These are phyloP conservation scores for Phialophora chinensis DNA, from an alignment of 2,329 filamentous ascomycete species.

Conservation along the genomic window DNA sequence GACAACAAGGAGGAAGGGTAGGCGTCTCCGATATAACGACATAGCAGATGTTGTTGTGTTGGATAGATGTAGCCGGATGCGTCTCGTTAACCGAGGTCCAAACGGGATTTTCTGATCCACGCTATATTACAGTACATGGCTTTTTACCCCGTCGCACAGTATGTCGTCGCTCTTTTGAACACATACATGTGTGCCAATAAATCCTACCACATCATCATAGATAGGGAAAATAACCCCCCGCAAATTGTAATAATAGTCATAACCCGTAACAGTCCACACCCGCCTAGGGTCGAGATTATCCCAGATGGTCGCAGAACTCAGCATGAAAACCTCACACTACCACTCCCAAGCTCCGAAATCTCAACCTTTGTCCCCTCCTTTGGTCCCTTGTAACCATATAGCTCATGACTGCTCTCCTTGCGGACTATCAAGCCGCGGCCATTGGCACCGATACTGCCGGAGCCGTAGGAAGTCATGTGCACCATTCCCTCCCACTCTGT, in stretches of 20 bases:
- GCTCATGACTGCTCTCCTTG: slow-evolving; percentile 27
- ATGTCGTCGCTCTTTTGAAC: not conserved
- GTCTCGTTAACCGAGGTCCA: slow-evolving; percentile 1
- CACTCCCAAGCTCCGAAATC: slow-evolving; percentile 31
- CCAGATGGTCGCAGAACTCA: slow-evolving; percentile 9
- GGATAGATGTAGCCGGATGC: not conserved
- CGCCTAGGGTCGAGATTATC: not conserved
- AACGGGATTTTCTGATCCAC: not conserved
- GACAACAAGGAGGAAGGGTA: not conserved
- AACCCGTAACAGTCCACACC: not conserved
- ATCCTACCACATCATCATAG: not conserved
- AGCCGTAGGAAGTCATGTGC: slow-evolving; percentile 31
- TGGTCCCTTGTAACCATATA: slow-evolving; percentile 33
- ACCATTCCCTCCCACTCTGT: slow-evolving; percentile 43
- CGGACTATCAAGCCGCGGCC: slow-evolving; percentile 39
- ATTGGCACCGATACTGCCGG: slow-evolving; percentile 35
- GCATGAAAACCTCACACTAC: slow-evolving; percentile 33
- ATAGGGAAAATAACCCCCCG: not conserved
- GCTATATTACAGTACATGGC: not conserved
- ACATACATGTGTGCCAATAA: not conserved
- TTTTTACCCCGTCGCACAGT: not conserved
- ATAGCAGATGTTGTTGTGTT: not conserved
- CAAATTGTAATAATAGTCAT: not conserved
- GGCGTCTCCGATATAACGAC: not conserved
- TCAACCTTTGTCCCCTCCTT: slow-evolving; percentile 31